Percentiles rank a stretch among this genome's conserved stretches.
These are phyloP conservation scores for Cutaneotrichosporon dermatis DNA, from an alignment of 1,284 basidiomycete species.

Conservation along the genomic window DNA sequence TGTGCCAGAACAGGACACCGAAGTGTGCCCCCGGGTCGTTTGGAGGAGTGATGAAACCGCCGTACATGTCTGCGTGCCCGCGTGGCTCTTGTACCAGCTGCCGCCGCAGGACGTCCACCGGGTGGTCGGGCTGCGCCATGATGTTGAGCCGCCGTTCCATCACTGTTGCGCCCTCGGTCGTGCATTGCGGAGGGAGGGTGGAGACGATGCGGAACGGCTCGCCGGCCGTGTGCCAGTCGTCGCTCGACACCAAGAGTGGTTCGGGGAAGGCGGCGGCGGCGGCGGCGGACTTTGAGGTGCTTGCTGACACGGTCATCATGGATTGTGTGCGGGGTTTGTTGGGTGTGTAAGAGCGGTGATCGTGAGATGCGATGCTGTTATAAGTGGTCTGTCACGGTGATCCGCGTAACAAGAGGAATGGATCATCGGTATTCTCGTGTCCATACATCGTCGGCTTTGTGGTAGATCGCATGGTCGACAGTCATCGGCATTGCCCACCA, in stretches of 20 bases:
- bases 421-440: neutral
- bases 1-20: constrained; percentile 54
- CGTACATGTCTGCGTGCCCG: constrained; percentile 54
- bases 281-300: neutral
- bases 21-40: constrained; percentile 47
- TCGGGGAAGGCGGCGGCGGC: neutral
- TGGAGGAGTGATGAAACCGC: constrained; percentile 50
- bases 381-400: no score
- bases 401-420: no score
- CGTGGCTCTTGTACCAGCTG: constrained; percentile 46
- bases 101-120: constrained; percentile 20
- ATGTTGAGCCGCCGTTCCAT: constrained; percentile 11
- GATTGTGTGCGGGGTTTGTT: no score
- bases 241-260: constrained; percentile 18
- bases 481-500: no score
- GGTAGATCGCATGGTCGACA: no score
- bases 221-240: constrained; percentile 30
- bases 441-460: no score
- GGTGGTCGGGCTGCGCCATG: constrained; percentile 8
- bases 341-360: no score
- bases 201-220: constrained; percentile 28
- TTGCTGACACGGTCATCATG: neutral
- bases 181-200: constrained; percentile 8
- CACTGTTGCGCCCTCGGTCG: constrained; percentile 5
- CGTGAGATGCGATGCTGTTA: no score